phyloP scores from a whole-genome alignment of 768 basidiomycete genomes.

The Amanita exitialis region DNA sequence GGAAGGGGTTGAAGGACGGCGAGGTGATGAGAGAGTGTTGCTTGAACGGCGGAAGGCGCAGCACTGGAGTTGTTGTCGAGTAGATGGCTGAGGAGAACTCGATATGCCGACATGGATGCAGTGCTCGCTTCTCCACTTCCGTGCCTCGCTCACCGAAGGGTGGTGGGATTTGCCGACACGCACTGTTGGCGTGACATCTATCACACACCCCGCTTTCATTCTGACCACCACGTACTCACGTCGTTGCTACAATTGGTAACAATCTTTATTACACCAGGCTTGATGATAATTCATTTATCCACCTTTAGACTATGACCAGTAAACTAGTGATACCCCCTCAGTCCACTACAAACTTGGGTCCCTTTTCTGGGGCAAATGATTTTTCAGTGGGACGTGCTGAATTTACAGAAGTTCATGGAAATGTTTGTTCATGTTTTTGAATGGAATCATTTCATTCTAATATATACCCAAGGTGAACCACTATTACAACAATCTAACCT shows the following conservation, averaged over 20 bases:
- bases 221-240: too few species aligned
- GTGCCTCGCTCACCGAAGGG: too few species aligned
- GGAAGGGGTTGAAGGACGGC: conserved; percentile 38
- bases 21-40: conserved; percentile 51
- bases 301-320: too few species aligned
- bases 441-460: neutral
- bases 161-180: too few species aligned
- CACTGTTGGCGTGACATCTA: too few species aligned
- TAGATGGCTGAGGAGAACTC: conserved; percentile 31
- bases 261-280: too few species aligned
- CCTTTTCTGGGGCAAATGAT: neutral
- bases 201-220: too few species aligned
- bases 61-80: conserved; percentile 33
- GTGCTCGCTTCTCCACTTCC: too few species aligned
- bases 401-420: neutral
- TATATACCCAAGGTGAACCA: neutral
- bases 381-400: neutral
- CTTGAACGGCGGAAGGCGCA: conserved; percentile 38
- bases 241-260: too few species aligned
- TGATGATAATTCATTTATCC: too few species aligned
- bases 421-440: neutral
- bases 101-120: too few species aligned
- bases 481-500: neutral
- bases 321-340: too few species aligned
- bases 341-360: neutral